A percentile compares a stretch with the other conserved stretches of the same genome.
These are phyloP conservation scores for Tephrocybe sp. DNA, from an alignment of 768 basidiomycete species.

Conservation along the genomic window DNA sequence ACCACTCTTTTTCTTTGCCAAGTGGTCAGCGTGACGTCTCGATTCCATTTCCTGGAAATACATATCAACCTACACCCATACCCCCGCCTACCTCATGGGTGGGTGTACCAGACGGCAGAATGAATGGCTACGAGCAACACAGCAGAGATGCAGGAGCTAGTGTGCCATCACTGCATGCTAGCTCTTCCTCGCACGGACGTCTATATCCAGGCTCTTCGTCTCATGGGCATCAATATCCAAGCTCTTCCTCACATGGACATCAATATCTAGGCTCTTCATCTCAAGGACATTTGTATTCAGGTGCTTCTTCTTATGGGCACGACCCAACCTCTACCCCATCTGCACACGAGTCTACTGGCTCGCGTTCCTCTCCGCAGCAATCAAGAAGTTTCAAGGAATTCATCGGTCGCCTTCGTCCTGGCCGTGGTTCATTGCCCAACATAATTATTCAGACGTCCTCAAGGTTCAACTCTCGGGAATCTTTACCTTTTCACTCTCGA, in stretches of 20 bases:
- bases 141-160: slow-evolving; percentile 2
- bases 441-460: slow-evolving; percentile 4
- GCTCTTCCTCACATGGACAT: slow-evolving; percentile 7
- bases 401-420: slow-evolving; percentile 4
- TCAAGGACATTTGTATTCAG: slow-evolving; percentile 1
- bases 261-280: slow-evolving; percentile 1
- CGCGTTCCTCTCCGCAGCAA: neutral
- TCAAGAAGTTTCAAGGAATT: slow-evolving; percentile 2
- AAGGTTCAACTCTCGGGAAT: slow-evolving; percentile 4
- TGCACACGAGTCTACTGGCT: neutral
- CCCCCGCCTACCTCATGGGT: slow-evolving; percentile 8
- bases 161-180: slow-evolving; percentile 9
- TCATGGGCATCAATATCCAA: neutral
- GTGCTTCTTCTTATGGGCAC: slow-evolving; percentile 4
- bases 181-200: slow-evolving; percentile 6
- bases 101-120: neutral
- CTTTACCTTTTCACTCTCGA: neutral
- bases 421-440: slow-evolving; percentile 1
- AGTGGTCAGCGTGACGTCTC: slow-evolving; percentile 8
- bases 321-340: slow-evolving; percentile 2
- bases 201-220: slow-evolving; percentile 1
- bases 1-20: slow-evolving; percentile 16
- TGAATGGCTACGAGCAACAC: neutral
- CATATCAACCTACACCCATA: neutral
- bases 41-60: neutral